These are phyloP conservation scores for Turnera subulata DNA, from an alignment of 345 rosid genomes.

Conservation along the genomic window DNA sequence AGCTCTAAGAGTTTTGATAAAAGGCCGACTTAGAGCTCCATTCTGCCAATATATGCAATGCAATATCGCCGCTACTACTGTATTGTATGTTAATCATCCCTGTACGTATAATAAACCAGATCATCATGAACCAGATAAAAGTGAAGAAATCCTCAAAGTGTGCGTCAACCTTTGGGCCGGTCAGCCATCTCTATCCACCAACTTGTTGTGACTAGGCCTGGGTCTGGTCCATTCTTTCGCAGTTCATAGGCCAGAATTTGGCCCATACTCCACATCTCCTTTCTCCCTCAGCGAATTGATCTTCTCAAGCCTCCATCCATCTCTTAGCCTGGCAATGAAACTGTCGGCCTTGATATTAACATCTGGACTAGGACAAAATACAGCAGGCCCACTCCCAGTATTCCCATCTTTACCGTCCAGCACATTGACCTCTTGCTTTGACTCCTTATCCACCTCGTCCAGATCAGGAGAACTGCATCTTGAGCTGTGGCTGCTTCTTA, in stretches of 20 bases:
- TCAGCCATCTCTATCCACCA: no score
- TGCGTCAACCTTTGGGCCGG: no score
- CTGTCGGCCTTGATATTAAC: slow-evolving; percentile 77
- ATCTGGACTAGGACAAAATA: slow-evolving; percentile 83
- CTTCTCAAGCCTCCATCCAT: slow-evolving; percentile 71
- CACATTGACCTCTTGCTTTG: slow-evolving; percentile 19
- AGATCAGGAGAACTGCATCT: slow-evolving; percentile 44
- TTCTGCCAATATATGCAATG: background rate
- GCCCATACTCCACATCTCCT: slow-evolving; percentile 24
- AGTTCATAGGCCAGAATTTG: slow-evolving; percentile 1
- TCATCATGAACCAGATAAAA: no score
- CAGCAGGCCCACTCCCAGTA: slow-evolving; percentile 4
- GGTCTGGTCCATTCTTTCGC: background rate
- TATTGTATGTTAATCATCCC: no score
- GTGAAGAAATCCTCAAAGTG: no score
- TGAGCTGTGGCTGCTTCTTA: slow-evolving; percentile 51
- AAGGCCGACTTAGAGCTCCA: no score
- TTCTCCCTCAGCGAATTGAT: slow-evolving; percentile 58
- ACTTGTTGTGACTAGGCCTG: no score
- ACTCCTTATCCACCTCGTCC: slow-evolving; percentile 30
- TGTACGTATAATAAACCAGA: no score
- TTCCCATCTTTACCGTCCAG: background rate
- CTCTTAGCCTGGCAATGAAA: slow-evolving; percentile 76
- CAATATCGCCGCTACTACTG: no score
- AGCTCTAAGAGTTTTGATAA: no score